phyloP scores from a whole-genome alignment of 2,329 filamentous ascomycete genomes.

The Ceratocystis huliohia region DNA sequence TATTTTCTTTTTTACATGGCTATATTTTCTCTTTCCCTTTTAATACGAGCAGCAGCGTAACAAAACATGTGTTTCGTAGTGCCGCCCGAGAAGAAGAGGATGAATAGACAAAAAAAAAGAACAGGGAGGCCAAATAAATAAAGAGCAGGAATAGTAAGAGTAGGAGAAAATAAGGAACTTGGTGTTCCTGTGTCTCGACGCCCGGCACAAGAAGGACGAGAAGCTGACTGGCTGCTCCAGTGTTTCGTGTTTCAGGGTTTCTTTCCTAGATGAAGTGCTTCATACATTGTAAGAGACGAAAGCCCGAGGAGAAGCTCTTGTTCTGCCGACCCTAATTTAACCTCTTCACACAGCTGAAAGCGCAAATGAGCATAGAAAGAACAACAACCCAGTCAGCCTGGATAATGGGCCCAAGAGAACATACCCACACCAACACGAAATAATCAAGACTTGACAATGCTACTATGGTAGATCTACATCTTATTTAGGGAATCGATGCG shows the following conservation, averaged over 20 bases:
- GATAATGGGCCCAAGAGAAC: neutral
- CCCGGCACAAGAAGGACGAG: neutral
- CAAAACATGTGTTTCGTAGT: neutral
- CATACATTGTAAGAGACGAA: neutral
- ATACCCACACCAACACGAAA: neutral
- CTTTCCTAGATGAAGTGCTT: too few relatives aligned
- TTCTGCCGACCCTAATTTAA: neutral
- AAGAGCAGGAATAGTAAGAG: neutral
- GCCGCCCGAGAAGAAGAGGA: neutral
- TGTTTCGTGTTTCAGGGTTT: neutral
- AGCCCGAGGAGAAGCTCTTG: neutral
- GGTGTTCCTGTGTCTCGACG: neutral
- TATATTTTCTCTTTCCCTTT: neutral
- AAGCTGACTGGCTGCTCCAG: neutral
- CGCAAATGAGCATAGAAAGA: too few relatives aligned
- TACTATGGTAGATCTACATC: neutral
- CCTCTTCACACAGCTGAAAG: neutral
- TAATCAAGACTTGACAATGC: neutral
- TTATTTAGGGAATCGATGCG: neutral
- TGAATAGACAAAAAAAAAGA: neutral
- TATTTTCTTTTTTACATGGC: neutral
- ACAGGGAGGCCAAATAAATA: neutral
- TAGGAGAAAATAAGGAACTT: neutral
- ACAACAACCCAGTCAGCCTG: too few relatives aligned
- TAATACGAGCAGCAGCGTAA: constrained; percentile 3